phyloP scores from a whole-genome alignment of 1,139 yeast species.

The Debaryomyces robertsiae region DNA sequence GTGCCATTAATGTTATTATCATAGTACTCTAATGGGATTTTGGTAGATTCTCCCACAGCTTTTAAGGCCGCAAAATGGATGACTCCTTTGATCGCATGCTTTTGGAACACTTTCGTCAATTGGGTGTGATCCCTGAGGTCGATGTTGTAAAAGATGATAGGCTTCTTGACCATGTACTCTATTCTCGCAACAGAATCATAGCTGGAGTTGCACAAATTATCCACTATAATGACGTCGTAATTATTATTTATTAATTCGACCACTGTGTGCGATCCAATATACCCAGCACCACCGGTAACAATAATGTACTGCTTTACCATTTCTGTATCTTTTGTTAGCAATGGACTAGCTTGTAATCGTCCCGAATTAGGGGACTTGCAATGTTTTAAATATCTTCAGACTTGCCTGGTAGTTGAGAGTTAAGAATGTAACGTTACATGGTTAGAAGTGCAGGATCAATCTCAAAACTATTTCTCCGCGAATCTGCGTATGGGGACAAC shows the following conservation, averaged over 20 bases:
- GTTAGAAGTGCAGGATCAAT: background rate
- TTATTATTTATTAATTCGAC: conserved; percentile 67
- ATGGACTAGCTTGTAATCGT: too few species aligned
- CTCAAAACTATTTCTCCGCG: conserved; percentile 1
- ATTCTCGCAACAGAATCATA: conserved; percentile 69
- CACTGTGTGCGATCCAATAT: conserved; percentile 82
- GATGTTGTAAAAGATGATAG: conserved; percentile 59
- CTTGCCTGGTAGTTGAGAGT: too few species aligned
- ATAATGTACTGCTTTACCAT: conserved; percentile 46
- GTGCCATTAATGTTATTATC: conserved; percentile 73
- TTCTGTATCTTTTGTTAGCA: background rate
- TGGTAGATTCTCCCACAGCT: conserved; percentile 82
- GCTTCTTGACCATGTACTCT: conserved; percentile 52
- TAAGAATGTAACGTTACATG: conserved; percentile 14
- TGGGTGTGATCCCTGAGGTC: conserved; percentile 58
- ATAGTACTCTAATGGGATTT: conserved; percentile 71
- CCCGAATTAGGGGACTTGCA: background rate
- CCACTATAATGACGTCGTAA: conserved; percentile 70
- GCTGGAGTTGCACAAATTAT: conserved; percentile 69
- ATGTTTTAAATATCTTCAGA: background rate
- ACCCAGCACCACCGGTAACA: conserved; percentile 89
- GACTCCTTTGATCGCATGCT: conserved; percentile 59
- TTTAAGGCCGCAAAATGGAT: conserved; percentile 86
- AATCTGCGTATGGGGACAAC: background rate
- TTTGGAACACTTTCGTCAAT: conserved; percentile 50